These are phyloP conservation scores for Pseudopyricularia cyperi DNA, from an alignment of 2,329 filamentous ascomycete genomes.

Conservation along the genomic window DNA sequence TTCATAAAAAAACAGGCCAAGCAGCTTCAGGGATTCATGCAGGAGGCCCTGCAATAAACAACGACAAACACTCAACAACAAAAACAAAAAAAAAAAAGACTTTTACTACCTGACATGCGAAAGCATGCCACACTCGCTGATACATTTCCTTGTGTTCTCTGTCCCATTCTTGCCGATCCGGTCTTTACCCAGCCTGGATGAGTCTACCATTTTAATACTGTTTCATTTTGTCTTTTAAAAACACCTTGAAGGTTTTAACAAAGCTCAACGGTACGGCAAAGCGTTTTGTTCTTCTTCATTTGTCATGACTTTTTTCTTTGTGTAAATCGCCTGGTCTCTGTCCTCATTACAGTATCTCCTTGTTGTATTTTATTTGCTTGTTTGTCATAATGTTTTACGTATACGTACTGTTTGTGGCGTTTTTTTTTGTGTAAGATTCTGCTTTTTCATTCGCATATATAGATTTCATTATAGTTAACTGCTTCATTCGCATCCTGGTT, in stretches of 20 bases:
- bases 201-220: background rate
- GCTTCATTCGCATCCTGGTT: too few relatives aligned
- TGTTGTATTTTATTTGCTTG: background rate
- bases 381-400: background rate
- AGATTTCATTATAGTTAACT: too few relatives aligned
- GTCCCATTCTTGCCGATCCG: background rate
- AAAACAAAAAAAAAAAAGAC: background rate
- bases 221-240: background rate
- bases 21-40: constrained; percentile 19
- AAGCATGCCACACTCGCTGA: background rate
- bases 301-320: background rate
- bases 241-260: background rate
- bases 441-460: too few relatives aligned
- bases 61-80: background rate
- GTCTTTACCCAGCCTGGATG: background rate
- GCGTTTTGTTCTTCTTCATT: background rate
- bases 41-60: constrained; percentile 17
- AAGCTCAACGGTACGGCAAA: background rate
- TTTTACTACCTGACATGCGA: background rate
- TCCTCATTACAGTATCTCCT: background rate
- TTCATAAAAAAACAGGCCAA: constrained; percentile 17
- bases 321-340: background rate
- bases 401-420: too few relatives aligned
- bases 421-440: too few relatives aligned
- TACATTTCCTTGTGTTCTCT: background rate